These are phyloP conservation scores for Cochlearia excelsa DNA, from an alignment of 345 rosid genomes.

Conservation along the genomic window DNA sequence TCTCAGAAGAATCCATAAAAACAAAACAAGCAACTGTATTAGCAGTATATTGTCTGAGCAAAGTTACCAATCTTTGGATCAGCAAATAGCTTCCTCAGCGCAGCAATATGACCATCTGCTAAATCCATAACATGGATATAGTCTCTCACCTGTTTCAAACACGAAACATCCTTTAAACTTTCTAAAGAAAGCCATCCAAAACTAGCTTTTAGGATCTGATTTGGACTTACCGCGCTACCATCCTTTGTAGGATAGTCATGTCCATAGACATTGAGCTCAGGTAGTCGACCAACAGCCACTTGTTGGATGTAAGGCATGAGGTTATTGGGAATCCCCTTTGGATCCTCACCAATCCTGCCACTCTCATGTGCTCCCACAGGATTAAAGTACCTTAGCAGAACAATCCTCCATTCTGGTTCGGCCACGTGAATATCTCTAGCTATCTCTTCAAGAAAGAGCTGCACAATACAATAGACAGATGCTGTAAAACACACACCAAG, in stretches of 20 bases:
- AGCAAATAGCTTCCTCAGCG: conserved; percentile 65
- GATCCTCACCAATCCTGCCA: conserved; percentile 91
- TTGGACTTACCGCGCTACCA: conserved; percentile 69
- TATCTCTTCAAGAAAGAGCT: conserved; percentile 96
- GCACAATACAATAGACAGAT: conserved; percentile 26
- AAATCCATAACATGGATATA: conserved; percentile 95
- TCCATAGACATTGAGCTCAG: conserved; percentile 86
- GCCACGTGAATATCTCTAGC: conserved; percentile 83
- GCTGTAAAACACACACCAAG: background rate
- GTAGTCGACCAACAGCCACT: conserved; percentile 85
- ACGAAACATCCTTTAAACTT: conserved; percentile 13
- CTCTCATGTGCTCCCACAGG: conserved; percentile 97
- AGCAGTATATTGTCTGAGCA: background rate
- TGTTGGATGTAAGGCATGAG: conserved; percentile 96
- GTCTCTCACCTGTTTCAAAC: conserved; percentile 63
- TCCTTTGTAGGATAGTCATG: conserved; percentile 85
- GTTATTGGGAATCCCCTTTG: conserved; percentile 85
- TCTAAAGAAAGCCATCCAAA: background rate
- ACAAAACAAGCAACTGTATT: conserved; percentile 2
- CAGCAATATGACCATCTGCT: conserved; percentile 94
- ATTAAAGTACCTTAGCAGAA: conserved; percentile 85
- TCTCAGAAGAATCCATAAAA: conserved; percentile 6
- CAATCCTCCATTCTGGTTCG: conserved; percentile 80
- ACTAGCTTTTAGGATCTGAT: background rate
- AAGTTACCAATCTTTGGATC: conserved; percentile 49